Base-by-base conservation (phyloP, 2,329 filamentous ascomycete genomes). In the Phialophora macrospora region DNA sequence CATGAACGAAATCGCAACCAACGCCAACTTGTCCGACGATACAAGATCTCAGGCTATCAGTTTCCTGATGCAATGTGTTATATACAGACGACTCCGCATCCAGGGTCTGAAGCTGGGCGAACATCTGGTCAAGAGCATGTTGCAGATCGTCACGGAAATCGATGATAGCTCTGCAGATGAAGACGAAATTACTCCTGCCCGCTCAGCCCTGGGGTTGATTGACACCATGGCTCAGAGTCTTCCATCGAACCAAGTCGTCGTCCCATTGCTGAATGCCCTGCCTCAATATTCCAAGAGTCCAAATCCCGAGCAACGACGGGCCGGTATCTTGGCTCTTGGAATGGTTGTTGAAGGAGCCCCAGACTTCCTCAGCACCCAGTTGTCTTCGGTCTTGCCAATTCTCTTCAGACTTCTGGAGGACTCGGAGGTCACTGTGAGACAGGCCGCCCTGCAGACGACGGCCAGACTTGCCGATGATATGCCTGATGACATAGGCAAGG, bases 271-370 rank as follows among this genome's bases (percentile, higher is more conserved):
- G 34, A 90, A 96, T 72, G 88, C 91, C 60, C 90, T 98, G 71
- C 89, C 92, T 44, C 86, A 87, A 72, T 97, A 95, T 75, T 92
- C 94, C 72, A 85, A 85, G 72, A 89, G 87, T 75, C 80, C 84
- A 66, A 86, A 96, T 74, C 85, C 93, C 41, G 88, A 92, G 73
- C 90, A 90, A 80, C 89, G 94, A 66, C 91, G 94, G 79, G 93
- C 94, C 62, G 93, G 91, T 79, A 95, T 98, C 75, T 85, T 98
- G 68, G 90, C 94, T 56, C 86, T 99, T 4, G 94, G 94, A 66
- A 96, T 94, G 82, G 94, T 92, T 73, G 94, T 97, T 60, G 95
- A 98, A 82, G 95, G 95, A 73, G 94, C 95, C 32, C 95, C 95
- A 17, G 95, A 99, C 78, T 99, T 98, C 80, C 93, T 98, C 75